phyloP scores from a whole-genome alignment of 2,329 filamentous ascomycete genomes.

The Nannizziopsis barbatae region DNA sequence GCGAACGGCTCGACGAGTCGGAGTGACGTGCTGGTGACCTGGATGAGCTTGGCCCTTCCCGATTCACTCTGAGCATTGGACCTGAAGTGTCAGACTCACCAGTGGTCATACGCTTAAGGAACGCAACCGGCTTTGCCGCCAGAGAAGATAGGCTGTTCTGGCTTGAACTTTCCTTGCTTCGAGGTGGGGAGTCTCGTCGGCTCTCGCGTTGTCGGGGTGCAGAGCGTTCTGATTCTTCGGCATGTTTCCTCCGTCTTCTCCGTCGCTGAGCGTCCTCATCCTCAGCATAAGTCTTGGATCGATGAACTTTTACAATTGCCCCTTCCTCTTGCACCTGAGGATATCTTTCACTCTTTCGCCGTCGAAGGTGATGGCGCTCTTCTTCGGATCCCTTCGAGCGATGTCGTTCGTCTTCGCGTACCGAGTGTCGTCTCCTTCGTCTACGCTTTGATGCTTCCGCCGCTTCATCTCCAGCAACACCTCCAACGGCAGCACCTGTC shows the following conservation, averaged over 20 bases:
- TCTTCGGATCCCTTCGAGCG: conserved; percentile 31
- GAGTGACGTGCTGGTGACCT: conserved; percentile 22
- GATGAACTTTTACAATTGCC: background rate
- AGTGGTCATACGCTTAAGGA: conserved; percentile 27
- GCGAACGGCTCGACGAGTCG: conserved; percentile 24
- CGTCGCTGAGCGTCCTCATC: conserved; percentile 22
- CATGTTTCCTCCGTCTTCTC: conserved; percentile 17
- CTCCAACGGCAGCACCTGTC: conserved; percentile 6
- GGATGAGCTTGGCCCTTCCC: conserved; percentile 18
- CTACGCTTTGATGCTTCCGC: conserved; percentile 12
- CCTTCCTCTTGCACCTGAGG: conserved; percentile 22
- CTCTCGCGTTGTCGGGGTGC: conserved; percentile 11
- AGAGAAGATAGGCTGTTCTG: conserved; percentile 18
- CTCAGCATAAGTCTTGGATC: conserved; percentile 1
- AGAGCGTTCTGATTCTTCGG: conserved; percentile 17
- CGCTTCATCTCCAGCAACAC: conserved; percentile 5
- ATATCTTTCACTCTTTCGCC: conserved; percentile 27
- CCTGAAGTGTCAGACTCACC: conserved; percentile 33
- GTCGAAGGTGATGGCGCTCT: conserved; percentile 22
- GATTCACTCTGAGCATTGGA: conserved; percentile 31
- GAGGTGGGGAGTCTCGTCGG: conserved; percentile 19
- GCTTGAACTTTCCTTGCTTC: conserved; percentile 20
- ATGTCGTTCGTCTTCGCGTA: conserved; percentile 25
- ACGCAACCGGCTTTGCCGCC: conserved; percentile 16
- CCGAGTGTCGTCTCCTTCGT: conserved; percentile 23